Evolutionary conservation across 2,329 filamentous ascomycete genomes (phyloP), one percentile per base, ranked within the genome.

Genomic region (Atkinsonella hypoxylon): DNA sequence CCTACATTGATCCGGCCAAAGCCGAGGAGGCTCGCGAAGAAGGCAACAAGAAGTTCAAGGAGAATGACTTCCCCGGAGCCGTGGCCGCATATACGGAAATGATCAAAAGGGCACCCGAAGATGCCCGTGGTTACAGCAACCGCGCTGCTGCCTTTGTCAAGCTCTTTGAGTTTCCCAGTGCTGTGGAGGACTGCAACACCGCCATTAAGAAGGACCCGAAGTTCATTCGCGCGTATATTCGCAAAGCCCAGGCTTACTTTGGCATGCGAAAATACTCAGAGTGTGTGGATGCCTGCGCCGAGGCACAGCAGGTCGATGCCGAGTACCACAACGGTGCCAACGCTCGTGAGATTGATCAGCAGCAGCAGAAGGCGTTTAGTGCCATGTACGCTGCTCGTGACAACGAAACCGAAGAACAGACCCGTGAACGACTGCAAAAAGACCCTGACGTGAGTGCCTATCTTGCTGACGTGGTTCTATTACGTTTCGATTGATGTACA

Each of bases 241-340:
- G 93, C 66, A 97, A 96, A 76, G 90, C 90, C 0, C 90, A 97
- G 72, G 89, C 89, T 41, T 88, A 91, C 68, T 89, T 93, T 59
- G 89, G 89, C 61, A 98, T 98, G 93, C 88, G 93, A 68, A 91
- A 98, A 70, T 97, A 95, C 76, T 95, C 85, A 68, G 91, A 90
- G 68, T 94, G 87, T 64, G 75, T 97, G 52, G 93, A 98, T 64
- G 86, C 85, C 8, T 95, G 90, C 72, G 81, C 81, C 39, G 87
- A 89, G 64, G 93, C 94, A 1, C 74, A 77, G 9, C 77, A 82
- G 59, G 79, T 94, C 53, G 93, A 98, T 67, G 77, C 76, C 53
- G 80, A 82, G 58, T 67, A 77, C 62, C 73, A 81, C 69, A 73
- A 70, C 51, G 83, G 85, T 53, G 89, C 88, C 64, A 93, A 96